Base-by-base conservation (phyloP, 139 green algal species). In the Microglena sp. region DNA sequence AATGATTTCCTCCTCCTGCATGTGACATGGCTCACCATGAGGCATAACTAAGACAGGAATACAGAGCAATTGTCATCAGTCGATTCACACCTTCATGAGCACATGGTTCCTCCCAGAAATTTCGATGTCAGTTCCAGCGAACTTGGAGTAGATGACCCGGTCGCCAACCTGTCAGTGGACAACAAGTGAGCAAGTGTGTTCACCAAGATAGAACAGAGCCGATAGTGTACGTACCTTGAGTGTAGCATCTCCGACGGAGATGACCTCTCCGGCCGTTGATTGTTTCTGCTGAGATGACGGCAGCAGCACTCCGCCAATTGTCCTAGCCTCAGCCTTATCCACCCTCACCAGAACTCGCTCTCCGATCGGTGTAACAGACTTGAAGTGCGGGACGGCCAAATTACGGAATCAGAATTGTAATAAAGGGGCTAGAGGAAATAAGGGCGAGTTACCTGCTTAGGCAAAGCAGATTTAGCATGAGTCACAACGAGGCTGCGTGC, bases 61-160 rank as follows among this genome's bases (percentile, higher is more conserved):
- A 29, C 55, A 11, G 55, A 5, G 55, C 28, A 44, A 8, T 11
- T 11, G 8, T 4, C n/a, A n/a, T 29, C 28, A 31, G 28, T 32
- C 55, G 55, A n/a, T 21, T 8, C 74, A 4, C 73, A 92, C 87
- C 85, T 96, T 98, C 22, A 98, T 82, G 53, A 98, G 69, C 29
- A 98, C 78, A 56, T 91, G 80, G 40, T 86, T 76, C 2, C 62
- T 70, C 43, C 76, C 87, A 15, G 77, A 55, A n/a, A 97, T 33
- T 32, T 89, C 80, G 22, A 98, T 43, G 68, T 97, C 87, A 28
- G 91, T 97, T 60, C 92, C 92, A 11, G 92, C 91, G 61, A 86
- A 98, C 85, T 98, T 95, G 32, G 81, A 90, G 80, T 97, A 97
- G 27, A 97, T 81, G 26, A 98, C 88, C 7, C 80, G 85, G 71